Evolutionary conservation across 352 stramenopile genomes (phyloP), one percentile per base, ranked within the genome.

Genomic region (Paralagenidium karlingii): DNA sequence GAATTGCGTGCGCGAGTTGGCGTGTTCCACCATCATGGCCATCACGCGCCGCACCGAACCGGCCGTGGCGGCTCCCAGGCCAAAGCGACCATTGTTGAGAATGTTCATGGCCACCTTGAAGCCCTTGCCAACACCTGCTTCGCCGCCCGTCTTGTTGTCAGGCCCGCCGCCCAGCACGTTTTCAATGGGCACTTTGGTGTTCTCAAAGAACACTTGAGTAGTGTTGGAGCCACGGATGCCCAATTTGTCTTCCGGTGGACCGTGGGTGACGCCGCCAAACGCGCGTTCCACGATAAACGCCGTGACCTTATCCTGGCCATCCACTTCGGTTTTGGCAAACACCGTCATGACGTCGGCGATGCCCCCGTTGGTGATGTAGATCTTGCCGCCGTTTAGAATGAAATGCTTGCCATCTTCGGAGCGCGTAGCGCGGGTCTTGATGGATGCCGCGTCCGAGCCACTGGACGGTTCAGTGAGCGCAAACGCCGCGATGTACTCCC

Each of bases 361-460:
- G 29, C 76, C 86, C 20, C 84, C 86, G 74, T 98, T 98, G 38
- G 84, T 97, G 57, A 98, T 98, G 94, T 94, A 99, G 43, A 97
- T 83, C 68, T 98, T 99, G 53, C 68, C 74, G 51, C 87, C 87
- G 61, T 96, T 96, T 8, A 96, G 50, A 40, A 96, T 66, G 54
- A 86, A 96, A 44, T 88, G 68, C 43, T 80, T 81, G 51, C 93
- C 79, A 26, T 96, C 87, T 26, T 94, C 82, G 34, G 89, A 89
- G 41, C 94, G 53, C 34, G 68, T 81, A 11, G 87, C 87, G 19
- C 70, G 82, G 1, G 87, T 96, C 63, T 91, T 87, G 49, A 96
- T 90, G 7, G 81, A 90, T 6, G 63, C 75, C 5, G 85, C 79
- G 38, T 96, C 87, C 27, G 69, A 92, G 20, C 87, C 87, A 34